These are phyloP conservation scores for Begonia masoniana DNA, from an alignment of 306 rosid species.

Conservation along the genomic window DNA sequence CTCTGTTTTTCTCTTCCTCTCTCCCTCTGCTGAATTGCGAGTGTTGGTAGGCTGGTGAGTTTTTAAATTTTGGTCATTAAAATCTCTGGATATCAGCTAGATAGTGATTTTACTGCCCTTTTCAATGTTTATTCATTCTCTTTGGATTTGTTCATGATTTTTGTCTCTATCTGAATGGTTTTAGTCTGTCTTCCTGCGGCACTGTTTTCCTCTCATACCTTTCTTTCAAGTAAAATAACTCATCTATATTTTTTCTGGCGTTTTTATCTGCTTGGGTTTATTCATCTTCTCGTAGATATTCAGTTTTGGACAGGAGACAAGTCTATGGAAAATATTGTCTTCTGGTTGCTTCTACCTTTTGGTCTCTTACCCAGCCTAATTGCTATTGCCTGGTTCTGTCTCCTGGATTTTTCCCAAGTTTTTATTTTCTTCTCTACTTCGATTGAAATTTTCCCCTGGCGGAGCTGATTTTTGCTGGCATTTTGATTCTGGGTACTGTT, in stretches of 20 bases:
- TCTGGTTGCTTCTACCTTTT: conserved; percentile 40
- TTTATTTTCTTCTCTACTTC: conserved; percentile 25
- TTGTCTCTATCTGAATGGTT: conserved; percentile 49
- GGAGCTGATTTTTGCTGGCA: conserved; percentile 14
- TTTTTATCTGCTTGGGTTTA: conserved; percentile 37
- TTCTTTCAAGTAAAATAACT: conserved; percentile 18
- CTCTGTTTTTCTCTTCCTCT: not conserved
- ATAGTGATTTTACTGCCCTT: conserved; percentile 50
- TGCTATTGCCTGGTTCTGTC: not conserved
- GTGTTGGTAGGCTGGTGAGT: conserved; percentile 22
- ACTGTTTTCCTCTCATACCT: conserved; percentile 7
- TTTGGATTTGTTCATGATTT: conserved; percentile 50
- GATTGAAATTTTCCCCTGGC: conserved; percentile 17
- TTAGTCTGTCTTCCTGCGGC: conserved; percentile 19
- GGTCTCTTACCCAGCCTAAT: conserved; percentile 12
- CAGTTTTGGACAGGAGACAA: conserved; percentile 34
- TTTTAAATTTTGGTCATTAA: conserved; percentile 13
- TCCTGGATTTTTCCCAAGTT: conserved; percentile 4
- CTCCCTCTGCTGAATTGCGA: conserved; percentile 2
- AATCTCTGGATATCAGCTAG: conserved; percentile 21
- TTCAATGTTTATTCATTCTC: conserved; percentile 71
- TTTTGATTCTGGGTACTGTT: conserved; percentile 11
- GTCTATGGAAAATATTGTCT: conserved; percentile 36
- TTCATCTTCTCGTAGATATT: conserved; percentile 25
- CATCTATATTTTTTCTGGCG: conserved; percentile 13